A percentile compares a stretch with the other conserved stretches of the same genome.
Conservation (phyloP, 805 yeast genomes). For the Saturnispora dispora region DNA sequence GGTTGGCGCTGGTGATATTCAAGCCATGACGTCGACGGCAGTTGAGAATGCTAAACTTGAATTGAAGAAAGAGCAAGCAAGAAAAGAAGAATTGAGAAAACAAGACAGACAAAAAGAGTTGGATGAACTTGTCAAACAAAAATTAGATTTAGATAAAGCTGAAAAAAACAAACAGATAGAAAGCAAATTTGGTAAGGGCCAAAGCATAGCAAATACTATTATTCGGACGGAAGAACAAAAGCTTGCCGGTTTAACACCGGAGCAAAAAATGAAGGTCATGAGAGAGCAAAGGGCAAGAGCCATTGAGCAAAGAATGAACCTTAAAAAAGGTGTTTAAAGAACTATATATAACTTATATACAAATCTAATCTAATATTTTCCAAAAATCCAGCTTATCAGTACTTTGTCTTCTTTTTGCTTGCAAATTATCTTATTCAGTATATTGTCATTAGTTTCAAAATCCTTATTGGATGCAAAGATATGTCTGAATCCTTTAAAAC, state of each 20-base stretch:
- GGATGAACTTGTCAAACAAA: not conserved
- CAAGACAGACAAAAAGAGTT: not conserved
- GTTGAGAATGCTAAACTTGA: constrained; percentile 31
- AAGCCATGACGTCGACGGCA: constrained; percentile 48
- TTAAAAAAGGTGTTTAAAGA: constrained; percentile 9
- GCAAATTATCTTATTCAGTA: not conserved
- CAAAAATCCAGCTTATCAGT: constrained; percentile 6
- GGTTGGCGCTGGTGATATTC: constrained; percentile 48
- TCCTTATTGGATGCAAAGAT: constrained; percentile 37
- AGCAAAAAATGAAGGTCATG: constrained; percentile 70
- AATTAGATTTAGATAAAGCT: not conserved
- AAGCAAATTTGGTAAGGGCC: constrained; percentile 30
- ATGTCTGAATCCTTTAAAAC: constrained; percentile 57
- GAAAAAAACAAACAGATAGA: not conserved
- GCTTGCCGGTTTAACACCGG: constrained; percentile 56
- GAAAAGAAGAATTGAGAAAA: not conserved
- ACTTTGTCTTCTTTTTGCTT: constrained; percentile 1
- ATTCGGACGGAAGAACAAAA: constrained; percentile 32
- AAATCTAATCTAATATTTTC: not conserved
- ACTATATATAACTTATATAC: not conserved
- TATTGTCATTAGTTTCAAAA: not conserved
- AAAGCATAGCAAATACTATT: constrained; percentile 18
- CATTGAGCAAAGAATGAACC: constrained; percentile 73
- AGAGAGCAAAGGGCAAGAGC: constrained; percentile 95
- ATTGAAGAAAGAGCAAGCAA: not conserved